Percentiles rank a stretch among this genome's conserved stretches.
phyloP scores from a whole-genome alignment of 768 basidiomycete genomes.

The Pleurotus djamor region DNA sequence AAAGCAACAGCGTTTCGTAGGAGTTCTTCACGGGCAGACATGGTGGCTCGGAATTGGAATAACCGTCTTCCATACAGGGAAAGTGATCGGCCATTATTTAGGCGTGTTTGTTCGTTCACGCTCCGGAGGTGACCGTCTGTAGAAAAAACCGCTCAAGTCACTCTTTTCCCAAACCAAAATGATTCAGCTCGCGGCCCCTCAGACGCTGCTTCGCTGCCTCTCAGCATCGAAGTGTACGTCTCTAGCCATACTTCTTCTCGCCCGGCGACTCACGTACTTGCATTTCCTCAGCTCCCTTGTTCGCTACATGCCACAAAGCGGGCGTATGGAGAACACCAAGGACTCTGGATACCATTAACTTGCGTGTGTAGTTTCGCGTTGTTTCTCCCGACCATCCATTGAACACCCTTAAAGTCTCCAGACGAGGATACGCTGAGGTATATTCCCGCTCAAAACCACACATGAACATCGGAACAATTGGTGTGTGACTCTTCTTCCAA shows the following conservation, averaged over 20 bases:
- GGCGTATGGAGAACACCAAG: conserved; percentile 21
- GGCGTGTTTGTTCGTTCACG: neutral
- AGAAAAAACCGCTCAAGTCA: neutral
- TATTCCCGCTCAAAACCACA: conserved; percentile 83
- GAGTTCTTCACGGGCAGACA: conserved; percentile 71
- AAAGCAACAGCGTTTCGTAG: conserved; percentile 83
- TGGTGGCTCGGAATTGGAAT: conserved; percentile 19
- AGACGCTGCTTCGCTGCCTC: conserved; percentile 46
- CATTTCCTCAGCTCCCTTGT: conserved; percentile 26
- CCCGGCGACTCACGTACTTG: conserved; percentile 6
- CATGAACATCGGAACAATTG: conserved; percentile 95
- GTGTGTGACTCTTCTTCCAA: conserved; percentile 33
- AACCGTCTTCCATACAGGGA: neutral
- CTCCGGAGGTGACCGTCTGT: neutral
- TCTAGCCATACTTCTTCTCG: neutral
- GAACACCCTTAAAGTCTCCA: conserved; percentile 31
- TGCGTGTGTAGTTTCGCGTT: conserved; percentile 23
- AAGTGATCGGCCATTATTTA: conserved; percentile 4
- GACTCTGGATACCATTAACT: conserved; percentile 15
- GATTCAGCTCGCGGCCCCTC: conserved; percentile 51
- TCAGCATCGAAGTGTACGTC: conserved; percentile 42
- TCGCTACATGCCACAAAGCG: conserved; percentile 36
- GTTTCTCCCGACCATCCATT: neutral
- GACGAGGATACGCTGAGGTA: conserved; percentile 76
- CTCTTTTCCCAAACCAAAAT: conserved; percentile 27